Base-by-base conservation (phyloP, 2,329 filamentous ascomycete genomes). In the Onygena corvina region DNA sequence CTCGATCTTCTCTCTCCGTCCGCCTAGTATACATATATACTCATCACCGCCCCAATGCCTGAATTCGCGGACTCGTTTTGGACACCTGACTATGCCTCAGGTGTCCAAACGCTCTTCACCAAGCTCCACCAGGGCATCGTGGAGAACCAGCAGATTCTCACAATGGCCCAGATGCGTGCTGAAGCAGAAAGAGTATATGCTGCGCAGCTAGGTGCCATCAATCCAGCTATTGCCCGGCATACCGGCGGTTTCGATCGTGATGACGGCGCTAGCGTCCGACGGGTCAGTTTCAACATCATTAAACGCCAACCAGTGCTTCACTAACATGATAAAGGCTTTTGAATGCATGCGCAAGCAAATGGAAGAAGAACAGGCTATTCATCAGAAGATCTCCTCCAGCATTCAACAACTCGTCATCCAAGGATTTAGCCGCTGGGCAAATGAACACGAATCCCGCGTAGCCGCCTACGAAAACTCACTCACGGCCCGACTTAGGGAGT, bases 51-150 rank as follows among this genome's bases (percentile, higher is more conserved):
- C 62, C 80, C 68, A 65, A 90, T 90, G 85, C 84, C 85, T 59
- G 80, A 86, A 61, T 96, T 98, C 70, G 82, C 88, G 59, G 87
- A 90, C 71, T 94, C 89, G 46, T 96, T 98, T 72, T 98, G 92
- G 92, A 94, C 92, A 54, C 80, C 80, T 65, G 92, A 98, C 76
- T 96, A 96, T 76, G 90, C 90, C 65, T 88, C 86, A 74, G 89
- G 92, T 54, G 79, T 98, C 57, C 89, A 90, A 49, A 88, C 96
- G 56, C 78, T 98, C 56, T 98, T 96, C 63, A 81, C 81, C 66
- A 98, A 98, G 75, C 82, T 98, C 50, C 89, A 96, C 68, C 92
- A 98, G 68, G 92, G 92, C 53, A 84, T 93, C 52, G 78, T 89
- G 59, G 92, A 98, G 69, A 94, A 98, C 67, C 85, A 90, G 61